Evolutionary conservation across 768 basidiomycete genomes (phyloP).

Genomic region (Dacryopinax spathularia): DNA sequence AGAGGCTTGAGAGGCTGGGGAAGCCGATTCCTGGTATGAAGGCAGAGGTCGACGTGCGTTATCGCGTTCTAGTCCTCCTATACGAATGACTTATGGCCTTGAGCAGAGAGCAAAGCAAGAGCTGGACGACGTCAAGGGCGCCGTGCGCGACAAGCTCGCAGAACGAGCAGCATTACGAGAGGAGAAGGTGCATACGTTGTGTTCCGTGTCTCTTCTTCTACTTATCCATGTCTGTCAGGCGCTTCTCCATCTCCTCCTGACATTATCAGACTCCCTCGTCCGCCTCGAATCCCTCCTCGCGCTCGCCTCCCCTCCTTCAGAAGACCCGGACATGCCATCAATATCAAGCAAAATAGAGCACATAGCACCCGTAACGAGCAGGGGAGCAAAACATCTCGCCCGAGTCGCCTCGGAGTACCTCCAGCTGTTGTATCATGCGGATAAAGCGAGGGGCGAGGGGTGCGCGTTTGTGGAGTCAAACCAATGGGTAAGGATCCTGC

Average conservation of each 20-base stretch:
- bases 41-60: conserved; percentile 50
- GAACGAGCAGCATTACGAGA: conserved; percentile 65
- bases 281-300: conserved; percentile 76
- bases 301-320: conserved; percentile 39
- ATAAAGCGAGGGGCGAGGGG: conserved; percentile 62
- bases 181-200: conserved; percentile 60
- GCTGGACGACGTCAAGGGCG: conserved; percentile 51
- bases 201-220: too few species aligned
- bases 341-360: conserved; percentile 10
- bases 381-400: conserved; percentile 65
- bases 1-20: conserved; percentile 51
- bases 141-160: conserved; percentile 63
- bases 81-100: too few species aligned
- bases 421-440: conserved; percentile 77
- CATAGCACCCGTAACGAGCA: conserved; percentile 35
- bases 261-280: conserved; percentile 80
- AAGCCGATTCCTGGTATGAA: conserved; percentile 51
- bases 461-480: conserved; percentile 72
- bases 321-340: conserved; percentile 26
- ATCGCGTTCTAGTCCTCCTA: conserved; percentile 4
- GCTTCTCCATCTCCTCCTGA: conserved; percentile 71
- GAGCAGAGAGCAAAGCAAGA: conserved; percentile 19
- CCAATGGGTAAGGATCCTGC: conserved; percentile 50
- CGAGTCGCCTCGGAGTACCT: conserved; percentile 84
- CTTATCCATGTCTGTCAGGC: too few species aligned